These are phyloP conservation scores for Orbilia quercus DNA, from an alignment of 2,329 filamentous ascomycete species.

Conservation along the genomic window DNA sequence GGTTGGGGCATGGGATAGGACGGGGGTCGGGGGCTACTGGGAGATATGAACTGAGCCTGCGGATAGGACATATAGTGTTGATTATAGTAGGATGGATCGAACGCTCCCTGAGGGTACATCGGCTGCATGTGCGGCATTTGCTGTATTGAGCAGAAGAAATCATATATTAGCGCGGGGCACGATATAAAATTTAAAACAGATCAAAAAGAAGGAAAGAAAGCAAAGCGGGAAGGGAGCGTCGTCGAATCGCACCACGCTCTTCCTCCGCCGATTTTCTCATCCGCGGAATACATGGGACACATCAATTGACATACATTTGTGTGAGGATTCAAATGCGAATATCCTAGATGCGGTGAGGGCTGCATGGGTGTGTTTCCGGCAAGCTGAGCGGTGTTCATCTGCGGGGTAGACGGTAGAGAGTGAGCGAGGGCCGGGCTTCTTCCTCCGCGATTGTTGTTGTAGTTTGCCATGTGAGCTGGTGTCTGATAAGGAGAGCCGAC, in stretches of 20 bases:
- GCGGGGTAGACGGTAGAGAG: slow-evolving; percentile 75
- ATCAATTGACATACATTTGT: slow-evolving; percentile 57
- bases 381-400: slow-evolving; percentile 73
- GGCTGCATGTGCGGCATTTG: slow-evolving; percentile 51
- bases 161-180: too few relatives aligned
- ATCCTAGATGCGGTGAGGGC: slow-evolving; percentile 72
- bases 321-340: slow-evolving; percentile 63
- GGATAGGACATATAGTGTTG: slow-evolving; percentile 44
- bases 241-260: too few relatives aligned
- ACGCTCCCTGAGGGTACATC: slow-evolving; percentile 48
- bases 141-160: neutral
- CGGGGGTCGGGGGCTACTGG: slow-evolving; percentile 65
- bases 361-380: slow-evolving; percentile 74
- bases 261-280: too few relatives aligned
- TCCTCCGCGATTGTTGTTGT: slow-evolving; percentile 41
- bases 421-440: slow-evolving; percentile 70
- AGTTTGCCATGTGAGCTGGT: slow-evolving; percentile 46
- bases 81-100: slow-evolving; percentile 61
- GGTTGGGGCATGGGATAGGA: slow-evolving; percentile 67
- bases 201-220: slow-evolving; percentile 71
- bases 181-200: slow-evolving; percentile 4
- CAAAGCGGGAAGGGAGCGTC: slow-evolving; percentile 67
- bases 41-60: slow-evolving; percentile 63
- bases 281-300: too few relatives aligned
- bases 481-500: slow-evolving; percentile 47